A percentile compares a stretch with the other conserved stretches of the same genome.
Evolutionary conservation across 208 protist species (phyloP).

Genomic region (Crithidia fasciculata): DNA sequence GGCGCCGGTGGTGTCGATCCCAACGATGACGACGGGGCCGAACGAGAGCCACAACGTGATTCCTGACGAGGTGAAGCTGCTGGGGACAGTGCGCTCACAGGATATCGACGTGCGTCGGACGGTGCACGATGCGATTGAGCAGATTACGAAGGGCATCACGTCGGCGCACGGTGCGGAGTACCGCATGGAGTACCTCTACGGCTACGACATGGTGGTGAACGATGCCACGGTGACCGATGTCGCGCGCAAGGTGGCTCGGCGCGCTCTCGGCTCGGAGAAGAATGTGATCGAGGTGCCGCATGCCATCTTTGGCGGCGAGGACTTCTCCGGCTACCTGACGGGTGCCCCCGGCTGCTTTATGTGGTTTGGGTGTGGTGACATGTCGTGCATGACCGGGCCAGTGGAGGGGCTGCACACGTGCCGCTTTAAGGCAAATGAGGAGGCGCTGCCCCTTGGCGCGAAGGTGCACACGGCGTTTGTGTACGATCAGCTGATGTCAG

Average conservation of each 20-base stretch:
- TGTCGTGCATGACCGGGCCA: slow-evolving; percentile 22
- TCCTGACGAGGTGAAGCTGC: slow-evolving; percentile 53
- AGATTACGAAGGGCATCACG: slow-evolving; percentile 50
- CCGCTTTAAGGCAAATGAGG: slow-evolving; percentile 50
- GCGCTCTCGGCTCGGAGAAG: slow-evolving; percentile 26
- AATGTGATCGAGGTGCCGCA: slow-evolving; percentile 22
- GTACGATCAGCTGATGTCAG: slow-evolving; percentile 18
- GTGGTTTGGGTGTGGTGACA: slow-evolving; percentile 27
- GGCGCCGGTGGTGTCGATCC: slow-evolving; percentile 57
- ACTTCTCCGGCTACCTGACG: slow-evolving; percentile 52
- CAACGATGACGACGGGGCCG: slow-evolving; percentile 51
- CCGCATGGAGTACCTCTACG: slow-evolving; percentile 36
- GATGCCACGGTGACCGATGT: slow-evolving; percentile 40
- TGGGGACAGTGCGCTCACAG: slow-evolving; percentile 57
- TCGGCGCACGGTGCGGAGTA: slow-evolving; percentile 49
- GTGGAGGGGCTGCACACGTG: slow-evolving; percentile 36
- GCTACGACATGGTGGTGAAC: slow-evolving; percentile 65
- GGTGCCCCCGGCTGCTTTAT: slow-evolving; percentile 41
- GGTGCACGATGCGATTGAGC: slow-evolving; percentile 45
- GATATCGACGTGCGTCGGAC: slow-evolving; percentile 37
- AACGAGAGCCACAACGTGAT: slow-evolving; percentile 72
- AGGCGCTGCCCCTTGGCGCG: slow-evolving; percentile 37
- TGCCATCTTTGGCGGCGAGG: slow-evolving; percentile 43
- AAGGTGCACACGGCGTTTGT: slow-evolving; percentile 51
- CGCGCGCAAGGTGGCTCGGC: slow-evolving; percentile 36